Base-by-base conservation (phyloP, 1,139 yeast genomes). In the Suhomyces atakaporum region DNA sequence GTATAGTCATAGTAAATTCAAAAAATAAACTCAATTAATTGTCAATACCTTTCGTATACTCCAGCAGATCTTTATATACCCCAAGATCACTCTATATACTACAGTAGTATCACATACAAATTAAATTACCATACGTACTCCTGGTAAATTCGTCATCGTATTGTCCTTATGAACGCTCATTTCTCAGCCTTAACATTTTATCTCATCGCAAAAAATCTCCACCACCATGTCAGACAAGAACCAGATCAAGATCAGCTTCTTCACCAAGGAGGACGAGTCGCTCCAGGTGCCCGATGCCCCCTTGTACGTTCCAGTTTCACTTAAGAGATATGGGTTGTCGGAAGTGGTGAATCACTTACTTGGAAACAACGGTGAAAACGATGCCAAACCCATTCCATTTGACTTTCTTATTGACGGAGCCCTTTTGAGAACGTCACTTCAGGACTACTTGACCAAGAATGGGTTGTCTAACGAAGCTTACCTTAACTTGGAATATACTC, bases 281-380 rank as follows among this genome's bases (percentile, higher is more conserved):
- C 56, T 84, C 35, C 81, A 78, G 35, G 87, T 88, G 4, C 76
- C 85, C n/a, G 95, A 88, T 38, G 78, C 84, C 27, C 95, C 96
- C 7, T 71, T 90, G 39, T 86, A 75, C 55, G 97, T 89, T 11
- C 98, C 98, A 13, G 85, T 84, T 20, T 66, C 84, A 3, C 73
- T 92, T 51, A 89, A 86, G 52, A 76, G 97, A 59, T 90, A 80
- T 58, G 98, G 99, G 36, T 75, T 92, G 33, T 88, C 96, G 1
- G 97, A 92, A 63, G 82, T 92, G 56, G 96, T 92, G 24, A 94
- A 92, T 64, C 97, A 90, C 65, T 73, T 92, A 41, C 69, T 92
- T 31, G 72, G 63, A 7, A 60, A 63, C 19, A 56, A 56, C 19
- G 55, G 51, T 27, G 58, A 53, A 8, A 73, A 70, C 24, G 59